A percentile compares a stretch with the other conserved stretches of the same genome.
Conservation (phyloP, 306 rosid genomes). For the Datisca glomerata region DNA sequence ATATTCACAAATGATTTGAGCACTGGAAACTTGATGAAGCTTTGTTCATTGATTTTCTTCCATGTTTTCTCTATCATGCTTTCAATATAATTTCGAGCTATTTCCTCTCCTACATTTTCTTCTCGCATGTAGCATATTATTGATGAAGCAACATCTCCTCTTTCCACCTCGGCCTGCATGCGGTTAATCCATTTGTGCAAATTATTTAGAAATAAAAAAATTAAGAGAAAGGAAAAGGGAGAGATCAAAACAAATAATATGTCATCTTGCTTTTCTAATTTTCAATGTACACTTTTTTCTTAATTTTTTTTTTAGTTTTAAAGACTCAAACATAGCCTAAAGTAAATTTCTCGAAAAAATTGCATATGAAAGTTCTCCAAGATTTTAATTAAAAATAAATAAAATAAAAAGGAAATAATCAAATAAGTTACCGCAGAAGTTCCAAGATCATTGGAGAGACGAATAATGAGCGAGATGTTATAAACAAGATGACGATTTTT, state of each 20-base stretch:
- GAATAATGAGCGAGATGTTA: conserved; percentile 21
- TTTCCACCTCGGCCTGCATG: conserved; percentile 41
- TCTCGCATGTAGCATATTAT: conserved; percentile 41
- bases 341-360: too few relatives aligned
- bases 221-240: not conserved
- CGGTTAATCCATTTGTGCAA: too few relatives aligned
- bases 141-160: conserved; percentile 56
- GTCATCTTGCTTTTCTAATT: not conserved
- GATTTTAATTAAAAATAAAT: too few relatives aligned
- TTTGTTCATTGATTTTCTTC: conserved; percentile 28
- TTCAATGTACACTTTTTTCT: too few relatives aligned
- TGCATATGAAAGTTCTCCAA: too few relatives aligned
- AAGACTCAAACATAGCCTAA: too few relatives aligned
- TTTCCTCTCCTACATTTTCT: conserved; percentile 26
- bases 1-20: conserved; percentile 17
- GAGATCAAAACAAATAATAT: not conserved
- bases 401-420: too few relatives aligned
- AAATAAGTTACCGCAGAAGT: conserved; percentile 26
- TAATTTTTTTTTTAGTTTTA: too few relatives aligned
- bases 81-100: conserved; percentile 22
- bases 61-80: conserved; percentile 26
- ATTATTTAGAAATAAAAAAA: too few relatives aligned
- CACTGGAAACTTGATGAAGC: not conserved
- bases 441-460: conserved; percentile 24
- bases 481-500: conserved; percentile 12